A percentile compares a stretch with the other conserved stretches of the same genome.
Evolutionary conservation across 2,329 filamentous ascomycete species (phyloP).

Genomic region (Huntiella moniliformis): DNA sequence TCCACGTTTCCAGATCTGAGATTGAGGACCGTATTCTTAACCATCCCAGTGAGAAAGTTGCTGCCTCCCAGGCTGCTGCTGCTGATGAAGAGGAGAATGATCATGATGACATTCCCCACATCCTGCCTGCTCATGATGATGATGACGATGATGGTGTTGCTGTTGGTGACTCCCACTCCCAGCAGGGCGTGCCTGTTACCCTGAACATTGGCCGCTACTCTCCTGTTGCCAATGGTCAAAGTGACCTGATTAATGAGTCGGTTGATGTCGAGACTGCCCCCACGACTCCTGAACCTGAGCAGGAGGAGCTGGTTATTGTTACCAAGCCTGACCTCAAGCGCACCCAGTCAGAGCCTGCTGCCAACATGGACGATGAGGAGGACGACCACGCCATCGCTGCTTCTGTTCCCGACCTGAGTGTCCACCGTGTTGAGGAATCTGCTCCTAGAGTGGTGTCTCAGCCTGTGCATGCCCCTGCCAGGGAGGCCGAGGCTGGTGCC

Average conservation of each 20-base stretch:
- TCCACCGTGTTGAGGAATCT: background rate
- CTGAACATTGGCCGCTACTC: background rate
- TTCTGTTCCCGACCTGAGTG: background rate
- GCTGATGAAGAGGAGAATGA: conserved; percentile 1
- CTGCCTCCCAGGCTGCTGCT: background rate
- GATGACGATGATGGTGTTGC: conserved; percentile 5
- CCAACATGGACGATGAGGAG: background rate
- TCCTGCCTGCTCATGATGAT: conserved; percentile 5
- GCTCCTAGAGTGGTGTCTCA: background rate
- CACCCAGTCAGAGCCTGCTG: background rate
- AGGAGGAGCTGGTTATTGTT: background rate
- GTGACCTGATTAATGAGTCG: conserved; percentile 1
- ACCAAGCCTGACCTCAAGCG: conserved; percentile 1
- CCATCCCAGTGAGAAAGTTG: background rate
- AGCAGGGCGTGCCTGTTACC: conserved; percentile 1
- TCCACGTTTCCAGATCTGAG: background rate
- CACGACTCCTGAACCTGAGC: conserved; percentile 9
- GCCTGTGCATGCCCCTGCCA: background rate
- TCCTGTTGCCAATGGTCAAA: background rate
- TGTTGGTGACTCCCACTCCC: conserved; percentile 3
- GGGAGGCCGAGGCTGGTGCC: background rate
- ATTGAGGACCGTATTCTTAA: background rate
- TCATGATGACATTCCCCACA: background rate
- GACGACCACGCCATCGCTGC: background rate
- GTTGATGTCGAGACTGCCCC: conserved; percentile 9